Evolutionary conservation across 2,329 filamentous ascomycete species (phyloP).

Genomic region (Colletotrichum chrysophilum): DNA sequence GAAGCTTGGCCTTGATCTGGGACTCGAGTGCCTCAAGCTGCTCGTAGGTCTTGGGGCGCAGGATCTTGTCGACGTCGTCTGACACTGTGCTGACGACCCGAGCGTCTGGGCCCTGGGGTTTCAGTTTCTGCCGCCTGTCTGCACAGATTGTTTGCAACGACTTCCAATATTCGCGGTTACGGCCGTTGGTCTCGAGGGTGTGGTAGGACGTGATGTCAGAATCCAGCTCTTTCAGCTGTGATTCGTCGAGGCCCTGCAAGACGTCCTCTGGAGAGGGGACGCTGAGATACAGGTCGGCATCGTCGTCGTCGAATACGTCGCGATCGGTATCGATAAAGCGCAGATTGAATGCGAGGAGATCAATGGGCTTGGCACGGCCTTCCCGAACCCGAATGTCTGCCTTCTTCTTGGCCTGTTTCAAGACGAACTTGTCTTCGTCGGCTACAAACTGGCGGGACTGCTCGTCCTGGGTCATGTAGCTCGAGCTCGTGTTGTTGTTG

Average conservation of each 20-base stretch:
- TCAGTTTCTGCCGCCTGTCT: constrained; percentile 72
- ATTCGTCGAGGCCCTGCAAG: constrained; percentile 72
- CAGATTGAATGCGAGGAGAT: constrained; percentile 90
- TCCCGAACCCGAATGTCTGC: constrained; percentile 93
- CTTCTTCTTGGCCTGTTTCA: constrained; percentile 98
- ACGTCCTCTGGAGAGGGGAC: constrained; percentile 83
- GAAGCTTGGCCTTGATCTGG: constrained; percentile 85
- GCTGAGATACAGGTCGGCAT: constrained; percentile 74
- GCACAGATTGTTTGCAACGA: constrained; percentile 85
- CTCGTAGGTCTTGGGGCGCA: constrained; percentile 83
- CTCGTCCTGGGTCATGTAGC: constrained; percentile 74
- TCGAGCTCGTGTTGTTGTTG: constrained; percentile 27
- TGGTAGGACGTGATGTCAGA: constrained; percentile 83
- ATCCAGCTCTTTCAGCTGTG: constrained; percentile 76
- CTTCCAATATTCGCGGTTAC: constrained; percentile 91
- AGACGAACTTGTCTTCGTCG: constrained; percentile 93
- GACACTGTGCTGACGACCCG: constrained; percentile 83
- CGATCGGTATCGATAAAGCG: constrained; percentile 86
- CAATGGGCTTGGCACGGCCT: constrained; percentile 88
- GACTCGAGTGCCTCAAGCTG: constrained; percentile 86
- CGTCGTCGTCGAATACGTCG: constrained; percentile 85
- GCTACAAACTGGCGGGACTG: constrained; percentile 85
- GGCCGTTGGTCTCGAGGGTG: constrained; percentile 76
- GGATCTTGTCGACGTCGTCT: constrained; percentile 84
- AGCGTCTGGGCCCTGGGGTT: constrained; percentile 66